Conservation (phyloP, 495 filamentous ascomycete species). For the Schizothecium vesticola region DNA sequence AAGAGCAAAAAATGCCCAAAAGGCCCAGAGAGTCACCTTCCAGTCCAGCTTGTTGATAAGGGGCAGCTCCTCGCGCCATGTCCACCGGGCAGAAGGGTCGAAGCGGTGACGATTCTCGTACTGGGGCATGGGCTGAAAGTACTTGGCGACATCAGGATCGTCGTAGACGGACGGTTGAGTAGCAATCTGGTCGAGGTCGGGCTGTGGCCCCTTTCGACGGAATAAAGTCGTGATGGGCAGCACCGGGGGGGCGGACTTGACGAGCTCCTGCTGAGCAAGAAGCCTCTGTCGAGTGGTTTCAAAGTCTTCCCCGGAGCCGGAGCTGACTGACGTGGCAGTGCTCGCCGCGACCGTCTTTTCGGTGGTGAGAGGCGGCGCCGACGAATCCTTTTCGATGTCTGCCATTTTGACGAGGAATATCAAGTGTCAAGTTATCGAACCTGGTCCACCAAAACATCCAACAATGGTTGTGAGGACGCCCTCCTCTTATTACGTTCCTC, state of each 20-base stretch:
- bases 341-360: not conserved
- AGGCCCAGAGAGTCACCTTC: slow-evolving; percentile 20
- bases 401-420: not conserved
- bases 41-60: slow-evolving; percentile 27
- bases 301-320: not conserved
- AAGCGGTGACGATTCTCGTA: slow-evolving; percentile 52
- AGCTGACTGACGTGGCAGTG: not conserved
- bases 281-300: not conserved
- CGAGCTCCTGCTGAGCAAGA: not conserved
- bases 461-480: not conserved
- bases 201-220: not conserved
- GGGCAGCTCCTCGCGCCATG: slow-evolving; percentile 43
- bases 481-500: not conserved
- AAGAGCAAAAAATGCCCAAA: slow-evolving; percentile 23
- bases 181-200: slow-evolving; percentile 41
- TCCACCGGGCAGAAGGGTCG: slow-evolving; percentile 49
- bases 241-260: not conserved
- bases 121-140: slow-evolving; percentile 40
- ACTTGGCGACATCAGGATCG: slow-evolving; percentile 39
- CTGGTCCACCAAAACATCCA: no score
- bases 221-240: not conserved
- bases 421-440: no score
- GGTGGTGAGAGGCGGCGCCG: not conserved
- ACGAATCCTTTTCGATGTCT: not conserved
- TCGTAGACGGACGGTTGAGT: slow-evolving; percentile 50